Percentiles rank a stretch among this genome's conserved stretches.
phyloP scores from a whole-genome alignment of 2,329 filamentous ascomycete species.

The Pseudogymnoascus verrucosus region DNA sequence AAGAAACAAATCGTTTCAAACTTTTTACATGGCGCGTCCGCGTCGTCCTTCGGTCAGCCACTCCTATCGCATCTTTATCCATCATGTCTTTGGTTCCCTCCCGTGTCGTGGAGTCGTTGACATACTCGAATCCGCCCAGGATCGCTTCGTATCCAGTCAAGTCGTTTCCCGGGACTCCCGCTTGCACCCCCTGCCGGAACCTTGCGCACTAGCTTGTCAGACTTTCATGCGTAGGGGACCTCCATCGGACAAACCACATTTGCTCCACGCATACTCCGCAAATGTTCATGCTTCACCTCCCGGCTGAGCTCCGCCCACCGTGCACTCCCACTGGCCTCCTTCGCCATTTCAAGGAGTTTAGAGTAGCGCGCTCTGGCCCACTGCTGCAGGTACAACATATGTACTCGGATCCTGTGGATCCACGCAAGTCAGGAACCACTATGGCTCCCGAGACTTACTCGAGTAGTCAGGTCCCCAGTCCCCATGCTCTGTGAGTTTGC shows the following conservation, averaged over 20 bases:
- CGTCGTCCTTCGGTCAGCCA: conserved; percentile 4
- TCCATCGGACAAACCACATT: conserved; percentile 8
- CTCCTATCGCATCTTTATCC: not conserved
- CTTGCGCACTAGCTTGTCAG: conserved; percentile 5
- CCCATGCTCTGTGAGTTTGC: not conserved
- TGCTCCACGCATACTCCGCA: conserved; percentile 7
- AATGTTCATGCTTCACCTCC: conserved; percentile 4
- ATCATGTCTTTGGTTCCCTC: conserved; percentile 2
- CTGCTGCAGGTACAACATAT: conserved; percentile 2
- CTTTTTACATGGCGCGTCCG: not conserved
- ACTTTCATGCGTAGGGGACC: conserved; percentile 6
- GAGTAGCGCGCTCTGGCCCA: not conserved
- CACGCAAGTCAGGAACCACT: conserved; percentile 7
- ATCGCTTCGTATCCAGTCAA: conserved; percentile 5
- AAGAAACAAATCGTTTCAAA: conserved; percentile 4
- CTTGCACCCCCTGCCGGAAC: conserved; percentile 2
- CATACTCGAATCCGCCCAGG: not conserved
- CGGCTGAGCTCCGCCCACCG: not conserved
- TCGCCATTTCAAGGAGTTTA: not conserved
- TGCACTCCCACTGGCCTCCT: not conserved
- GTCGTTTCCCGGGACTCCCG: not conserved
- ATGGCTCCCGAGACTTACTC: conserved; percentile 6
- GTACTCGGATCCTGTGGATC: conserved; percentile 1
- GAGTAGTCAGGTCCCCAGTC: conserved; percentile 8
- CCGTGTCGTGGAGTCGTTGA: not conserved